These are phyloP conservation scores for Phanerochaete sordida DNA, from an alignment of 768 basidiomycete genomes.

Conservation along the genomic window DNA sequence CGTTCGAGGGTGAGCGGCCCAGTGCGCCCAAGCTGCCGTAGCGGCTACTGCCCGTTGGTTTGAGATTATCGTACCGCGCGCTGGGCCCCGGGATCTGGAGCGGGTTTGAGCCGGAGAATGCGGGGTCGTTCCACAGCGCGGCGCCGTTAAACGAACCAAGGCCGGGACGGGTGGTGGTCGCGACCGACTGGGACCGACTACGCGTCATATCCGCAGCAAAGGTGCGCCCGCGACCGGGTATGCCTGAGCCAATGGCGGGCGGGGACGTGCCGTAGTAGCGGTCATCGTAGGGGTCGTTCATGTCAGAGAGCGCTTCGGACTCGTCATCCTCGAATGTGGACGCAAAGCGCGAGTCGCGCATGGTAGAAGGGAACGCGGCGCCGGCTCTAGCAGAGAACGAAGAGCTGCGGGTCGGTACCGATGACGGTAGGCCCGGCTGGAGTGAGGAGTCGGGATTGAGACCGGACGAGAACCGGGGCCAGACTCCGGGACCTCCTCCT, in stretches of 20 bases:
- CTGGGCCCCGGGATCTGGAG: conserved; percentile 45
- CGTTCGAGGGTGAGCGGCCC: conserved; percentile 53
- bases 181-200: conserved; percentile 76
- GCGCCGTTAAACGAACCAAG: conserved; percentile 43
- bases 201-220: conserved; percentile 63
- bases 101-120: conserved; percentile 39
- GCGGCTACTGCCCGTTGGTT: conserved; percentile 55
- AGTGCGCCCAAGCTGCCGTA: conserved; percentile 59
- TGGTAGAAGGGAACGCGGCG: conserved; percentile 50
- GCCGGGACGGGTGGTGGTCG: conserved; percentile 48
- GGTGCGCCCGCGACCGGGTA: conserved; percentile 47
- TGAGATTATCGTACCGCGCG: conserved; percentile 56
- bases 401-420: conserved; percentile 61
- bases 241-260: conserved; percentile 30
- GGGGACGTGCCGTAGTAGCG: conserved; percentile 39
- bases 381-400: conserved; percentile 53
- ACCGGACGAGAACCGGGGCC: conserved; percentile 36
- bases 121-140: conserved; percentile 56
- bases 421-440: conserved; percentile 37
- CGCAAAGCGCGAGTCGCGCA: conserved; percentile 67
- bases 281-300: conserved; percentile 40
- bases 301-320: conserved; percentile 58
- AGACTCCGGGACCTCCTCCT: conserved; percentile 27
- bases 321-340: conserved; percentile 85
- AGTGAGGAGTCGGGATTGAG: conserved; percentile 40